These are phyloP conservation scores for Naganishia albida DNA, from an alignment of 1,284 basidiomycete species.

Conservation along the genomic window DNA sequence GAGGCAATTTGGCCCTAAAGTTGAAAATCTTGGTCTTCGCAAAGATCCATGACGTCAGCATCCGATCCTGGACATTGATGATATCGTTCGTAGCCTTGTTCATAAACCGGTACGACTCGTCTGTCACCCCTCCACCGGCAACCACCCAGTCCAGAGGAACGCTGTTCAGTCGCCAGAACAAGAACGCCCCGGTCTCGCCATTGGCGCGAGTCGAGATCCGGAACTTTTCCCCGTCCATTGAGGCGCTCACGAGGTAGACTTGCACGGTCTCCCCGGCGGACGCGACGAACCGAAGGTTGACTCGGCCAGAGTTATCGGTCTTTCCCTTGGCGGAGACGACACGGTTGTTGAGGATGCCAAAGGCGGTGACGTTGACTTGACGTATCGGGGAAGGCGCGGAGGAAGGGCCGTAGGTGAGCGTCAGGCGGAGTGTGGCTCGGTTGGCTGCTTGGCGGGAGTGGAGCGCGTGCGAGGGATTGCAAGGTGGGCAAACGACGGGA, in stretches of 20 bases:
- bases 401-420: slow-evolving; percentile 9
- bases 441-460: neutral
- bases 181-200: slow-evolving; percentile 13
- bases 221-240: slow-evolving; percentile 21
- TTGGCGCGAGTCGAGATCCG: slow-evolving; percentile 16
- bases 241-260: slow-evolving; percentile 17
- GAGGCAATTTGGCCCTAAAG: slow-evolving; percentile 4
- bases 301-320: slow-evolving; percentile 19
- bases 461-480: neutral
- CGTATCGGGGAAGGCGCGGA: slow-evolving; percentile 5
- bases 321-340: neutral
- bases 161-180: slow-evolving; percentile 11
- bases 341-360: slow-evolving; percentile 4
- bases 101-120: slow-evolving; percentile 21
- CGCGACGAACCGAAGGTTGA: slow-evolving; percentile 4
- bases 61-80: slow-evolving; percentile 28
- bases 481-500: neutral
- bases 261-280: neutral
- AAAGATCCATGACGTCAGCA: slow-evolving; percentile 20
- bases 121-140: neutral
- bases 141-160: slow-evolving; percentile 18
- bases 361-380: slow-evolving; percentile 18
- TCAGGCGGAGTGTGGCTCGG: slow-evolving; percentile 3
- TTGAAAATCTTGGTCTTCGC: slow-evolving; percentile 18
- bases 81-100: slow-evolving; percentile 30